A percentile compares a stretch with the other conserved stretches of the same genome.
Evolutionary conservation across 495 filamentous ascomycete species (phyloP).

Genomic region (Lichenothelia convexa): DNA sequence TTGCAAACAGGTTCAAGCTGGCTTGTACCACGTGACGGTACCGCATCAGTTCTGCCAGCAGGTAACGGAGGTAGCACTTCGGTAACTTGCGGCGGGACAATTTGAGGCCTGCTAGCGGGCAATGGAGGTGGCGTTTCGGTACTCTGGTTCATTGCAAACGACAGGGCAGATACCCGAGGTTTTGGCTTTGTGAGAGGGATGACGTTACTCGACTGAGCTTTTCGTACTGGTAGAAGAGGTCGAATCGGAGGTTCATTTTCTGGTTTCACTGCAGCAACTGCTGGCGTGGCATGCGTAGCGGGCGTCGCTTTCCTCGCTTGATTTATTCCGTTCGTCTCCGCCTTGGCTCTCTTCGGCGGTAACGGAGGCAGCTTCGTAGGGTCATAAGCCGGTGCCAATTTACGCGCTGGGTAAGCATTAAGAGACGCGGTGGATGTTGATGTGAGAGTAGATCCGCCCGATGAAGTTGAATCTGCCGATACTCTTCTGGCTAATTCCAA

Average conservation of each 20-base stretch:
- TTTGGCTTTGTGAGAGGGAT: no score
- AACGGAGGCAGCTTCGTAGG: constrained; percentile 18
- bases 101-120: constrained; percentile 9
- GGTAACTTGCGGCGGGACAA: constrained; percentile 6
- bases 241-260: constrained; percentile 13
- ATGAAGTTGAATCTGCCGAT: constrained; percentile 19
- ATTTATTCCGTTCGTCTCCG: constrained; percentile 8
- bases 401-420: background rate
- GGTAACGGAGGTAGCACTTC: constrained; percentile 37
- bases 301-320: constrained; percentile 6
- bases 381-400: constrained; percentile 20
- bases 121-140: constrained; percentile 17
- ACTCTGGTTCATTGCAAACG: constrained; percentile 20
- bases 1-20: no score
- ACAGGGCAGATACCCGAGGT: constrained; percentile 18
- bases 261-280: background rate
- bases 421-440: constrained; percentile 13
- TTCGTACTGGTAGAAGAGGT: constrained; percentile 7
- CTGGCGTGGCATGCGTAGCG: constrained; percentile 9
- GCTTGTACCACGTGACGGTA: no score
- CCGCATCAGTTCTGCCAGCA: constrained; percentile 38
- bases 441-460: constrained; percentile 13
- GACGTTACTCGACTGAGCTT: constrained; percentile 1
- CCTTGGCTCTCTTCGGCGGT: constrained; percentile 16
- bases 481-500: constrained; percentile 11